Base-by-base conservation (phyloP, 345 rosid genomes). In the Excoecaria agallocha region DNA sequence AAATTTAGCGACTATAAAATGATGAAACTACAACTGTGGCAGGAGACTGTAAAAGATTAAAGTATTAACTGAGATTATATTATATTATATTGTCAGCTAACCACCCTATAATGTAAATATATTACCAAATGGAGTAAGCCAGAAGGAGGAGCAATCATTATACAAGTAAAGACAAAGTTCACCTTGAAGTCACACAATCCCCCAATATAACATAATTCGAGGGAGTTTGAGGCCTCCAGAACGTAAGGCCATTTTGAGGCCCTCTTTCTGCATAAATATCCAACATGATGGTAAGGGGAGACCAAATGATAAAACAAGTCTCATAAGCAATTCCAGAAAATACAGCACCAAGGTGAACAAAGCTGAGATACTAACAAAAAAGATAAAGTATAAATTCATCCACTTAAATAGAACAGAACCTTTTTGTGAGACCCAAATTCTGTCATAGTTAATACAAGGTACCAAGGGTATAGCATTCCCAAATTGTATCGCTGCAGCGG, bases 131-230 rank as follows among this genome's bases (percentile, higher is more conserved):
- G 46, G 6, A 16, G 37, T 30, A 22, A 20, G 22, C 56, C 68
- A 54, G 22, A 37, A 10, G 17, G n/a, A 19, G 68, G 19, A 39
- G 16, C 25, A 68, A 35, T 25, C 12, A 30, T 49, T 25, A 41
- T 64, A 25, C 5, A 51, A 35, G 25, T 52, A 2, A 5, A 30
- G 57, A 38, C 2, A 59, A 57, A 41, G 15, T 60, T 76, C 83
- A 93, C 99, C 96, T 95, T 77, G 99, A 91, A 30, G 98, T 95
- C 85, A 95, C 93, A 82, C 98, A 95, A 77, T 95, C 99, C 78
- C 99, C 99, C 81, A 95, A 76, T 73, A 91, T 89, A 80, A 91
- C 98, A 87, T 91, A 95, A 80, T 95, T 91, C 59, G 97, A 78
- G 54, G 99, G 98, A 80, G 98, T 93, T 69, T 81, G 90, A 78